Evolutionary conservation across 495 filamentous ascomycete species (phyloP).

Genomic region (Podospora pseudocomata): DNA sequence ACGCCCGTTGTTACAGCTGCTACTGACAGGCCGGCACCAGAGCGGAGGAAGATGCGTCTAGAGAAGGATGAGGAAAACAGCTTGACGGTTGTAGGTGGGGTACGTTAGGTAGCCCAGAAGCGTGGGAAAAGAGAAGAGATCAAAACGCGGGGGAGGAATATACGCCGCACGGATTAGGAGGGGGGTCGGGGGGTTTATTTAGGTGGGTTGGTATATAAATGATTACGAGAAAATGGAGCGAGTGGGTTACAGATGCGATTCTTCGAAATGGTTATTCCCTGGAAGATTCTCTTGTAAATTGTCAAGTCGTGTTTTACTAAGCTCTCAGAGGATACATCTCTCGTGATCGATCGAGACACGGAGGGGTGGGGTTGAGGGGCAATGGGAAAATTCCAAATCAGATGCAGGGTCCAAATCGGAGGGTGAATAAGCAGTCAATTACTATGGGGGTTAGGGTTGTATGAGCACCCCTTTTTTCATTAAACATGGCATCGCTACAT

Average conservation of each 20-base stretch:
- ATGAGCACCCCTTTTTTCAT: background rate
- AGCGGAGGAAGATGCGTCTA: conserved; percentile 47
- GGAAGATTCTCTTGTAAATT: background rate
- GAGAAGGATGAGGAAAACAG: conserved; percentile 79
- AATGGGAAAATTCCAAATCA: background rate
- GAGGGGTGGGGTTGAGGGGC: background rate
- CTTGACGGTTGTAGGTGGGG: conserved; percentile 51
- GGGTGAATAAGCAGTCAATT: background rate
- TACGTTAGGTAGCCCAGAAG: conserved; percentile 10
- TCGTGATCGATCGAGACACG: background rate
- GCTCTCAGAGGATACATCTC: background rate
- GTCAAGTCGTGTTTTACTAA: conserved; percentile 12
- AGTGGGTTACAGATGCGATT: background rate
- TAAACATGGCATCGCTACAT: background rate
- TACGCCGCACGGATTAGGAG: background rate
- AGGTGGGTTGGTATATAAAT: background rate
- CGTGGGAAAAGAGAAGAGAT: conserved; percentile 5
- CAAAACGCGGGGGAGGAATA: background rate
- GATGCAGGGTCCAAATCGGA: background rate
- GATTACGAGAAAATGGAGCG: conserved; percentile 9
- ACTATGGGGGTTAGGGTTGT: conserved; percentile 13
- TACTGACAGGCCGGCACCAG: conserved; percentile 58
- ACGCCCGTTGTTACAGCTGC: conserved; percentile 59
- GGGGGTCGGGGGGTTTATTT: background rate
- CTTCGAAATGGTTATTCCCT: conserved; percentile 12